phyloP scores from a whole-genome alignment of 116 monocot genomes.

The Posidonia oceanica region DNA sequence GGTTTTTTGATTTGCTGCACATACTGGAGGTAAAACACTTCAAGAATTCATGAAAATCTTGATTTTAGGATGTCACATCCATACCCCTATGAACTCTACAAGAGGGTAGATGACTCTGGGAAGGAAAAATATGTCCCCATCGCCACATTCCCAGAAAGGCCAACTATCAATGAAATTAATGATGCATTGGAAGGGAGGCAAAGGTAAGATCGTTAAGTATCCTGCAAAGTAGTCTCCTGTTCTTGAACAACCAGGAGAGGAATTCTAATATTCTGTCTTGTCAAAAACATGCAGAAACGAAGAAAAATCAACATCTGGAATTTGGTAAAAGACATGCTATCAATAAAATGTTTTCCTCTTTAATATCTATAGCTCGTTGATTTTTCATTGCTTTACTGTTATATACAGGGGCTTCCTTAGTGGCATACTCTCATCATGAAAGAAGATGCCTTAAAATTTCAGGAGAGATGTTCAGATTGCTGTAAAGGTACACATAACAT shows the following conservation, averaged over 20 bases:
- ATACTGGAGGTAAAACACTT: neutral
- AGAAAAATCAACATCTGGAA: conserved; percentile 50
- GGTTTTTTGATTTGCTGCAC: neutral
- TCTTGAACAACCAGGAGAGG: neutral
- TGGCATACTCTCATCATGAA: conserved; percentile 35
- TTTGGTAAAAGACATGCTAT: conserved; percentile 40
- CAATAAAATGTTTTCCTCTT: neutral
- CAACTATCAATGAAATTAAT: conserved; percentile 73
- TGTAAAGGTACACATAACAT: too few relatives aligned
- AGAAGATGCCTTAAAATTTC: neutral
- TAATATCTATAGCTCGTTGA: too few relatives aligned
- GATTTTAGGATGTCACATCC: conserved; percentile 81
- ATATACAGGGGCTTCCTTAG: conserved; percentile 63
- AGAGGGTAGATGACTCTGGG: conserved; percentile 56
- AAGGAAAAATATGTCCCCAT: conserved; percentile 74
- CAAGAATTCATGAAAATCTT: neutral
- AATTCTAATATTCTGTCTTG: neutral
- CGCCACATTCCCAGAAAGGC: conserved; percentile 55
- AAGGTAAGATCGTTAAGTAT: conserved; percentile 27
- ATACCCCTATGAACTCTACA: conserved; percentile 61
- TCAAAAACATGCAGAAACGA: conserved; percentile 44
- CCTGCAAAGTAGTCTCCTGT: neutral
- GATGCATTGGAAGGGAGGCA: conserved; percentile 70
- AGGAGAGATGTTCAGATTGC: neutral
- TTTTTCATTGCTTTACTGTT: neutral